Conservation (phyloP, 106 monocot genomes). For the Gastrodia elata region DNA sequence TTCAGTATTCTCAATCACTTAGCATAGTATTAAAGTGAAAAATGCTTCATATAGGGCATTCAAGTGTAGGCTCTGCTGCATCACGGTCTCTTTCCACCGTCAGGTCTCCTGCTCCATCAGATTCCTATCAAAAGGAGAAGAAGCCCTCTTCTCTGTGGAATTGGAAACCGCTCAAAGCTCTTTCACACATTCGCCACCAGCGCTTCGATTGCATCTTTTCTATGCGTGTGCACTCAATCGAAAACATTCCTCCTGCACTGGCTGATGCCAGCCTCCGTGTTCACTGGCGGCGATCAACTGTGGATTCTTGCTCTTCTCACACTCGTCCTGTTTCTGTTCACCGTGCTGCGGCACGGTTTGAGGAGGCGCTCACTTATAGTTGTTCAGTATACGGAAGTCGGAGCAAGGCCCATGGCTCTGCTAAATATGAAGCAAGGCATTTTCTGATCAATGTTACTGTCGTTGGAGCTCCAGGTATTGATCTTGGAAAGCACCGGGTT, state of each 20-base stretch:
- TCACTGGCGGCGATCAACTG: slow-evolving; percentile 49
- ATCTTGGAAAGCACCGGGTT: slow-evolving; percentile 62
- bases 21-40: too few species aligned
- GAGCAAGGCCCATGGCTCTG: slow-evolving; percentile 20
- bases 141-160: slow-evolving; percentile 24
- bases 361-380: slow-evolving; percentile 47
- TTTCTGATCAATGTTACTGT: slow-evolving; percentile 42
- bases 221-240: slow-evolving; percentile 66
- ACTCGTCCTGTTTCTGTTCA: slow-evolving; percentile 41
- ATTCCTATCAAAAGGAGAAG: slow-evolving; percentile 7
- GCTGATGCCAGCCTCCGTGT: slow-evolving; percentile 33
- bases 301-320: slow-evolving; percentile 15
- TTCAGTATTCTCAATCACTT: neutral
- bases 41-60: neutral
- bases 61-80: neutral
- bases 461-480: slow-evolving; percentile 38
- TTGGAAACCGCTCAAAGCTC: slow-evolving; percentile 67
- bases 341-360: slow-evolving; percentile 48
- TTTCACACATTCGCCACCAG: slow-evolving; percentile 62
- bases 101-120: slow-evolving; percentile 5
- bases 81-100: slow-evolving; percentile 25
- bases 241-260: slow-evolving; percentile 39
- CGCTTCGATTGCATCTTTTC: slow-evolving; percentile 79
- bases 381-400: slow-evolving; percentile 57
- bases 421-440: slow-evolving; percentile 72